Percentiles rank a stretch among this genome's conserved stretches.
These are phyloP conservation scores for Perkinsela sp. DNA, from an alignment of 208 protist species.

Conservation along the genomic window DNA sequence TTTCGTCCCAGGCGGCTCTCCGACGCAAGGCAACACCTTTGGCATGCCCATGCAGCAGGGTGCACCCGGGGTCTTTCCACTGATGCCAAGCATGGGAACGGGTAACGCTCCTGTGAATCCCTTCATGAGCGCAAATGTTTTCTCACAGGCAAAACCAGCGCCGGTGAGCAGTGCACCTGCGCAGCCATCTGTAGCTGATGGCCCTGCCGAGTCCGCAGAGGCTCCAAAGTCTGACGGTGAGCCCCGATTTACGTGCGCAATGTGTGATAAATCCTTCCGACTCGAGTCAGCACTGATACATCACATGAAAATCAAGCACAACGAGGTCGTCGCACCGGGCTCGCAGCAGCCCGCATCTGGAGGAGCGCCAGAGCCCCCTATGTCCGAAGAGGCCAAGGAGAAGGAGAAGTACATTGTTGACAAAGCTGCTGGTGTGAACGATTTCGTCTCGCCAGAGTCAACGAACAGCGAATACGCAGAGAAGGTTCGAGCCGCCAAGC, in stretches of 20 bases:
- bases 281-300: slow-evolving; percentile 52
- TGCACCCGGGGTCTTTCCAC: too few relatives aligned
- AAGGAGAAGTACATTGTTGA: neutral
- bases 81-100: too few relatives aligned
- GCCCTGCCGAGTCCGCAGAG: neutral
- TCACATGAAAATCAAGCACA: slow-evolving; percentile 61
- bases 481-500: neutral
- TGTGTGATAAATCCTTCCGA: slow-evolving; percentile 56
- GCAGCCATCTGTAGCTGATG: neutral
- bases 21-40: too few relatives aligned
- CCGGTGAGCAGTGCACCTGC: neutral
- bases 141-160: neutral
- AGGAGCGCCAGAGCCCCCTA: neutral
- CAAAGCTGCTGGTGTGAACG: neutral
- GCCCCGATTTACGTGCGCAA: slow-evolving; percentile 34
- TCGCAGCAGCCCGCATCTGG: neutral
- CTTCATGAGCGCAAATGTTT: neutral
- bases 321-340: slow-evolving; percentile 19
- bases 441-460: neutral
- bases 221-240: slow-evolving; percentile 2
- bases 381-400: neutral
- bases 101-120: too few relatives aligned
- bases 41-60: too few relatives aligned
- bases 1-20: too few relatives aligned
- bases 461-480: neutral